Evolutionary conservation across 164 flowering plant genomes (phyloP).

Genomic region (Tinospora cordifolia): DNA sequence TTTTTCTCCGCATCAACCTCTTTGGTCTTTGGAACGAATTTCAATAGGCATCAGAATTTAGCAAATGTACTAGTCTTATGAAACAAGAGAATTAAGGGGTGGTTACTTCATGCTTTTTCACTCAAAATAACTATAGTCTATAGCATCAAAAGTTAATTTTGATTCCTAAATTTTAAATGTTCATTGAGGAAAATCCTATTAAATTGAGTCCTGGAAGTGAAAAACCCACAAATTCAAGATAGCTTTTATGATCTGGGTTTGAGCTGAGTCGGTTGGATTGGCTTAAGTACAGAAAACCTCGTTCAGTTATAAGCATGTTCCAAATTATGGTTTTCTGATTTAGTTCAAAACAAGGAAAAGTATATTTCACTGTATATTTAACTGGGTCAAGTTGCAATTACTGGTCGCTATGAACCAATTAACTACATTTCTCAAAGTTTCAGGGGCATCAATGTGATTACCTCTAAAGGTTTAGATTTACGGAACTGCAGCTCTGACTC

Average conservation of each 20-base stretch:
- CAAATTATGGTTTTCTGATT: background rate
- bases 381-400: background rate
- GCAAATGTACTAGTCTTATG: background rate
- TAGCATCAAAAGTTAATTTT: background rate
- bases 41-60: background rate
- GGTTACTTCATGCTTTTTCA: no score
- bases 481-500: slow-evolving; percentile 57
- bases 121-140: no score
- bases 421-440: background rate
- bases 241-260: background rate
- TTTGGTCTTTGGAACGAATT: slow-evolving; percentile 33
- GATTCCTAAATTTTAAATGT: background rate
- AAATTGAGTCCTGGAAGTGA: background rate
- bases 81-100: background rate
- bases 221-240: background rate
- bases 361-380: no score
- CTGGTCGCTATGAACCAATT: background rate
- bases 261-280: background rate
- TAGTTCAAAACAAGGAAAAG: background rate
- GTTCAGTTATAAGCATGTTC: background rate
- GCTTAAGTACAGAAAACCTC: background rate
- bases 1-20: slow-evolving; percentile 32
- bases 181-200: background rate
- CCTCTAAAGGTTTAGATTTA: slow-evolving; percentile 56
- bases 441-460: slow-evolving; percentile 15